Base-by-base conservation (phyloP, 495 filamentous ascomycete species). In the Podospora sp. region DNA sequence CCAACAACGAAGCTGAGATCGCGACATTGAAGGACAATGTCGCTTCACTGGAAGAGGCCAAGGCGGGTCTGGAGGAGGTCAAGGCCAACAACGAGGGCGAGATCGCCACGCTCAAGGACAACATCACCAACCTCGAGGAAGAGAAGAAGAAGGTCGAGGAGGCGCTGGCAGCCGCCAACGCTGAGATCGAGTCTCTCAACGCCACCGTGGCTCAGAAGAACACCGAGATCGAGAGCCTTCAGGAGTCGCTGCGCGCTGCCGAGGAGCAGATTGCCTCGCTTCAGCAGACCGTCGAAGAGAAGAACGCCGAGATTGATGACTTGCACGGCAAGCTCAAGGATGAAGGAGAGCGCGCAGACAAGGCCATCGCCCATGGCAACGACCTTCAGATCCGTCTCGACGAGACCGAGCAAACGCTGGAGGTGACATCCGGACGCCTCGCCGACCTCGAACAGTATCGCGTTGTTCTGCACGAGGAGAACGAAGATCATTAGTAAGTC, bases 401-500 rank as follows among this genome's bases (percentile, higher is more conserved):
- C 56, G 73, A 78, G 1, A 73, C 76, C 0, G 59, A 72, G 9
- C 66, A 65, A 11, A 71, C 63, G 29, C 68, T 78, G 6, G 35
- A 66, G 1, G 22, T 62, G 18, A 77, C 71, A 16, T 67, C 52
- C 20, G 63, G 56, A 14, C 72, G 68, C 53, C 72, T 77, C 20
- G 56, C 35, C n/a, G 68, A 75, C 6, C 73, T 78, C 24, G 71
- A 73, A 57, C 71, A 72, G 40, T 77, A 75, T 62, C 70, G 73
- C 24, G 68, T 77, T 36, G 53, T 65, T 35, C 69, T 78, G 11
- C 59, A 72, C 21, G 57, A 36, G 12, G 72, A 77, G 1, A 66
- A 67, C 20, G 76, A 78, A 51, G 76, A 78, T 46, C 67, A 64
- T 24, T 78, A 78, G 75, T 76, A 56, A 68, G 75, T 70, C 1